Evolutionary conservation across 2,329 filamentous ascomycete species (phyloP).

Genomic region (Scopulariopsis brevicaulis): DNA sequence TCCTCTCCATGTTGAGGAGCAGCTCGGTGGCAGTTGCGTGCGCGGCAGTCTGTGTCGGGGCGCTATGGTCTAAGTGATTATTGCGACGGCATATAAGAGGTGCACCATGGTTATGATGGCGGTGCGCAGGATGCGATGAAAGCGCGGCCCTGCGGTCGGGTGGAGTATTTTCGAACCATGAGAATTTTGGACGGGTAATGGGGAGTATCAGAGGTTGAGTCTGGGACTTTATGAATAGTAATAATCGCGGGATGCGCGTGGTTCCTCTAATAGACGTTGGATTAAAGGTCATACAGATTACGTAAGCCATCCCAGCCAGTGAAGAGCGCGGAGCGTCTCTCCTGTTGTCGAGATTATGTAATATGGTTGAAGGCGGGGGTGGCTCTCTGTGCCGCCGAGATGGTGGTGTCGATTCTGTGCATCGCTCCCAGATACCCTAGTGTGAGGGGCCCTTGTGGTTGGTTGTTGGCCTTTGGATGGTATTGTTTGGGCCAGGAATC

Average conservation of each 20-base stretch:
- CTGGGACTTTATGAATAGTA: not conserved
- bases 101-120: not conserved
- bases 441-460: too few species aligned
- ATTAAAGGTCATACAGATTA: not conserved
- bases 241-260: not conserved
- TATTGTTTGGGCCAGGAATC: too few species aligned
- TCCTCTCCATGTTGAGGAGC: conserved; percentile 42
- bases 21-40: not conserved
- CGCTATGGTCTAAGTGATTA: conserved; percentile 1
- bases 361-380: not conserved
- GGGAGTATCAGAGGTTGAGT: not conserved
- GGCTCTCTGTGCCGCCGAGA: not conserved
- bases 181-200: not conserved
- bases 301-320: not conserved
- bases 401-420: not conserved
- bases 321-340: not conserved
- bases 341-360: not conserved
- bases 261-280: not conserved
- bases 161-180: not conserved
- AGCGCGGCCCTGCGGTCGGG: not conserved
- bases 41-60: not conserved
- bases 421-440: too few species aligned
- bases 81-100: not conserved
- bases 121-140: not conserved
- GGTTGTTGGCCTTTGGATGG: too few species aligned